Percentiles rank a stretch among this genome's conserved stretches.
Conservation (phyloP, 148 eudicot genomes). For the Rhododendron henanense region DNA sequence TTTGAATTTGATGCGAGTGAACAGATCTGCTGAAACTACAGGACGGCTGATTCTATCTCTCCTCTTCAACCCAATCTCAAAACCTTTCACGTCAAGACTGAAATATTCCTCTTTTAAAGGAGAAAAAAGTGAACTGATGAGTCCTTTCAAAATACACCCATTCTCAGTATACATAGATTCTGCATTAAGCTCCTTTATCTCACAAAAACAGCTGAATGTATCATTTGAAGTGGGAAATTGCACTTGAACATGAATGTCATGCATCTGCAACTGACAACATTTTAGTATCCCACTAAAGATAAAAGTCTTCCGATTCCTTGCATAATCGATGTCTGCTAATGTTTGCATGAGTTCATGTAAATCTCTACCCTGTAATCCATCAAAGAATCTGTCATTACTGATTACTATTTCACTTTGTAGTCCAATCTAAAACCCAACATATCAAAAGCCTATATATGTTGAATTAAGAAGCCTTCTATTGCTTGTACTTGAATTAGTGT, state of each 20-base stretch:
- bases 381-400: slow-evolving; percentile 9
- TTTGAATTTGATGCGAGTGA: slow-evolving; percentile 34
- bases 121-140: slow-evolving; percentile 42
- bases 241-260: slow-evolving; percentile 47
- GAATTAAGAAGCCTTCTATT: background rate
- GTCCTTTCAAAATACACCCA: slow-evolving; percentile 42
- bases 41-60: slow-evolving; percentile 36
- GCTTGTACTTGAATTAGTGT: background rate
- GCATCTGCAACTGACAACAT: slow-evolving; percentile 49
- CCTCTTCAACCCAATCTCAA: slow-evolving; percentile 48
- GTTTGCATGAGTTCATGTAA: slow-evolving; percentile 62
- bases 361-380: slow-evolving; percentile 67
- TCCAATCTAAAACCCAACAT: slow-evolving; percentile 5
- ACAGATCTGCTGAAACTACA: slow-evolving; percentile 42
- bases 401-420: slow-evolving; percentile 9
- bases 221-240: slow-evolving; percentile 48
- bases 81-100: slow-evolving; percentile 36
- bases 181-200: slow-evolving; percentile 38
- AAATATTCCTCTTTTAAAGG: slow-evolving; percentile 44
- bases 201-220: slow-evolving; percentile 28
- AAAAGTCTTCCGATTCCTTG: slow-evolving; percentile 36
- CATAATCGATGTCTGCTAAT: slow-evolving; percentile 27
- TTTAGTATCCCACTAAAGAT: slow-evolving; percentile 37
- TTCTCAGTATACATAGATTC: slow-evolving; percentile 26
- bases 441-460: background rate